Evolutionary conservation across 192 early-diverging fungal genomes (phyloP), one percentile per base, ranked within the genome.

Genomic region (Coemansia umbellata): DNA sequence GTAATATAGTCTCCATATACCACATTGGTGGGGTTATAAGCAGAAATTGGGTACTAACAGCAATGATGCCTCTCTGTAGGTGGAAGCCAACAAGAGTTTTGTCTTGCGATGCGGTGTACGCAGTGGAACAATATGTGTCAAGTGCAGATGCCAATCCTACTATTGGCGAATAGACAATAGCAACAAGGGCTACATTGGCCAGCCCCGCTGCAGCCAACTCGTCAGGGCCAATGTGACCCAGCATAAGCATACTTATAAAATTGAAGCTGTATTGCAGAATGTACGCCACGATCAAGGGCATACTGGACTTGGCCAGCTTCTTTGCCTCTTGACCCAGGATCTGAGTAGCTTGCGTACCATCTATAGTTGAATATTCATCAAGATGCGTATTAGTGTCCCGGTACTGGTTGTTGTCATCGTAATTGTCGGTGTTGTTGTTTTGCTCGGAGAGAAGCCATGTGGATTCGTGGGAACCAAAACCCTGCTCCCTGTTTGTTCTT

Each of bases 41-140:
- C 31, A 93, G 47, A 54, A 85, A 82, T 41, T 89, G 68, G 13
- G 87, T 14, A 11, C 68, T 60, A 49, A 91, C 78, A 21, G 94
- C 82, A 21, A 97, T 65, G 10, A 98, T 71, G 0, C 86, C 89
- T 14, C 94, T 79, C 62, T 92, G 90, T 18, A 90, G 65, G 50
- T 89, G 85, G 4, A 89, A 72, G n/a, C 90, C 90, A 3, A 89
- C 75, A 15, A 84, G 74, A 1, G 66, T 82, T 47, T 81, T 83
- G 50, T 87, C 83, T 35, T 68, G 61, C 24, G 85, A 75, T 7
- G 81, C 83, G 0, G 89, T 88, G 44, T 78, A 91, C 5, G 87
- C 81, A 28, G 87, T 85, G 4, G 84, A 84, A 53, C 85, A 87
- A 15, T 88, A 66, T 0, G 89, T 92, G 55, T 92, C 90, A 11